A percentile compares a stretch with the other conserved stretches of the same genome.
phyloP scores from a whole-genome alignment of 352 stramenopile genomes.

The Phytophthora cryptogea region DNA sequence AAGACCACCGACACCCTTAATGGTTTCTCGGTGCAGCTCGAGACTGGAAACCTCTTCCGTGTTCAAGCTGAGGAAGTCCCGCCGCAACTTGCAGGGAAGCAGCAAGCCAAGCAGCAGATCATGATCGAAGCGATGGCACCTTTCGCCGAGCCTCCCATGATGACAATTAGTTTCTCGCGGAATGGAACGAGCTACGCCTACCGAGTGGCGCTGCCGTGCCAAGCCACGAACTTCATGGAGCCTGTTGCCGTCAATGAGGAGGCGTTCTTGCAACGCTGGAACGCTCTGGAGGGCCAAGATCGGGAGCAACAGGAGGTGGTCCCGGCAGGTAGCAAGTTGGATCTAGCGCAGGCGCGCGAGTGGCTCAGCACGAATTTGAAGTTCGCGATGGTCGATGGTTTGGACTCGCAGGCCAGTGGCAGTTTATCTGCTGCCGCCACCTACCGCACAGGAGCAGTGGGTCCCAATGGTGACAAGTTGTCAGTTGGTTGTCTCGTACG shows the following conservation, averaged over 20 bases:
- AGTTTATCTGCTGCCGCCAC: constrained; percentile 91
- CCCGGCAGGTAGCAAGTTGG: constrained; percentile 73
- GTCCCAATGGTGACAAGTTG: constrained; percentile 91
- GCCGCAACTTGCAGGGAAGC: constrained; percentile 78
- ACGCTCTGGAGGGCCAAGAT: constrained; percentile 90
- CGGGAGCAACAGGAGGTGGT: constrained; percentile 94
- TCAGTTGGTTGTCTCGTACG: constrained; percentile 93
- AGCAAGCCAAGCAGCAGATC: constrained; percentile 93
- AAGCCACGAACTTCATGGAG: constrained; percentile 93
- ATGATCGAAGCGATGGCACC: constrained; percentile 93
- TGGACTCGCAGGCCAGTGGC: constrained; percentile 73
- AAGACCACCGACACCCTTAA: constrained; percentile 78
- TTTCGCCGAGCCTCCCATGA: constrained; percentile 87
- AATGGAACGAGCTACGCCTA: constrained; percentile 74
- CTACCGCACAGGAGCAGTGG: constrained; percentile 90
- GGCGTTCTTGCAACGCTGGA: constrained; percentile 95
- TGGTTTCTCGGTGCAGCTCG: constrained; percentile 86
- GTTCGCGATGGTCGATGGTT: constrained; percentile 83
- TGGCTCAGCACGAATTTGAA: constrained; percentile 90
- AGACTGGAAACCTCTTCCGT: constrained; percentile 49
- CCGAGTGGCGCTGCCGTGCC: constrained; percentile 78
- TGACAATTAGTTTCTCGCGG: constrained; percentile 89
- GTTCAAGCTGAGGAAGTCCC: constrained; percentile 75
- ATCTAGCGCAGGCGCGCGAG: constrained; percentile 80
- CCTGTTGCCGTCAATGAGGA: constrained; percentile 88